These are phyloP conservation scores for Aeminium ludgeri DNA, from an alignment of 495 filamentous ascomycete species.

Conservation along the genomic window DNA sequence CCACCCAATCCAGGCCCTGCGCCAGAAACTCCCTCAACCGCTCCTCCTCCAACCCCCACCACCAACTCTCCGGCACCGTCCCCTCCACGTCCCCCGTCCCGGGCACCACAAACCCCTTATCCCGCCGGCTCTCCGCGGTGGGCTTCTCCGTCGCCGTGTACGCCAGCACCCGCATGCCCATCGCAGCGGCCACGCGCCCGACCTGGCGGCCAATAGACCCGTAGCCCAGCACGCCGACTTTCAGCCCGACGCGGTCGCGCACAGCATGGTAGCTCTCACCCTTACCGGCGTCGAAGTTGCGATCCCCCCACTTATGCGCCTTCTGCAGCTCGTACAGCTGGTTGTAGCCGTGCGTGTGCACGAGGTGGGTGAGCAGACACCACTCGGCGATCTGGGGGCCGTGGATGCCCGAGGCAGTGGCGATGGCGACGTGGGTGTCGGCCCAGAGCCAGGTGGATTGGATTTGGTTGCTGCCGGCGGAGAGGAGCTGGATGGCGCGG, in stretches of 20 bases:
- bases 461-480: conserved; percentile 58
- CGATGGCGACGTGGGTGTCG: conserved; percentile 45
- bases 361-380: conserved; percentile 42
- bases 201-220: conserved; percentile 69
- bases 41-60: conserved; percentile 43
- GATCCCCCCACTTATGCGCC: conserved; percentile 33
- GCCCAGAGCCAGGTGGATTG: conserved; percentile 44
- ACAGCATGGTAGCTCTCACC: conserved; percentile 12
- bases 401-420: conserved; percentile 60
- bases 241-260: conserved; percentile 36
- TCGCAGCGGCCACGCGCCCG: conserved; percentile 46
- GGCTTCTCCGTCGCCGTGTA: conserved; percentile 52
- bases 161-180: conserved; percentile 70
- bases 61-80: conserved; percentile 53
- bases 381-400: conserved; percentile 79
- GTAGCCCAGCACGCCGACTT: conserved; percentile 66
- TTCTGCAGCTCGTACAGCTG: conserved; percentile 35
- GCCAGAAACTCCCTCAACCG: conserved; percentile 48
- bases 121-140: conserved; percentile 39
- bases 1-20: conserved; percentile 55
- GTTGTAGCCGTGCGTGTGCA: conserved; percentile 38
- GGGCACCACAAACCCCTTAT: conserved; percentile 52
- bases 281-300: conserved; percentile 20
- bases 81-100: conserved; percentile 68
- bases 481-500: conserved; percentile 56